These are phyloP conservation scores for Chrysochromulina parva DNA, from an alignment of 78 protist genomes.

Conservation along the genomic window DNA sequence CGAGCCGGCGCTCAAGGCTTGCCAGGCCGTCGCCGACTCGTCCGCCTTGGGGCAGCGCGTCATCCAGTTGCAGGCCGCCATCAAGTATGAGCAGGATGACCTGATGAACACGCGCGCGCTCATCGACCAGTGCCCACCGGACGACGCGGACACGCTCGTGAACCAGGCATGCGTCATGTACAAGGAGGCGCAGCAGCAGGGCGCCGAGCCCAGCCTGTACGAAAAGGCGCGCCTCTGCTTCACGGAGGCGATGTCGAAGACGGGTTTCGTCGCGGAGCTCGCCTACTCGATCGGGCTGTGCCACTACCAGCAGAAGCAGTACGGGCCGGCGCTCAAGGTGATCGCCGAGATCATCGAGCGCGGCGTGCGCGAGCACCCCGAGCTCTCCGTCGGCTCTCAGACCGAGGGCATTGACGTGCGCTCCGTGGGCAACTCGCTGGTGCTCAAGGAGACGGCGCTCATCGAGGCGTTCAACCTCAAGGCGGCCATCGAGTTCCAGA, in stretches of 20 bases:
- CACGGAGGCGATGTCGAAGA: constrained; percentile 38
- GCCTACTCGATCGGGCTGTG: constrained; percentile 81
- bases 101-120: constrained; percentile 21
- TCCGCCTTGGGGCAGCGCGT: background rate
- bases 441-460: constrained; percentile 75
- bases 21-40: background rate
- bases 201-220: constrained; percentile 47
- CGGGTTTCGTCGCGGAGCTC: constrained; percentile 66
- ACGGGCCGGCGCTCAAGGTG: constrained; percentile 66
- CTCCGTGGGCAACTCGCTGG: constrained; percentile 71
- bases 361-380: constrained; percentile 57
- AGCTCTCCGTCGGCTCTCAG: constrained; percentile 46
- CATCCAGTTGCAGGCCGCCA: constrained; percentile 40
- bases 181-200: constrained; percentile 29
- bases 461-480: constrained; percentile 89
- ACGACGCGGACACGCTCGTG: constrained; percentile 64
- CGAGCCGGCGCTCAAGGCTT: constrained; percentile 57
- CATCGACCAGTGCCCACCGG: constrained; percentile 51
- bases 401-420: constrained; percentile 69
- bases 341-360: constrained; percentile 76
- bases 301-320: constrained; percentile 63
- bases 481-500: constrained; percentile 75
- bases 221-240: constrained; percentile 59
- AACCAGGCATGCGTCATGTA: constrained; percentile 51
- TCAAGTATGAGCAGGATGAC: constrained; percentile 74